phyloP scores from a whole-genome alignment of 2,329 filamentous ascomycete species.

The Lomentospora prolificans region DNA sequence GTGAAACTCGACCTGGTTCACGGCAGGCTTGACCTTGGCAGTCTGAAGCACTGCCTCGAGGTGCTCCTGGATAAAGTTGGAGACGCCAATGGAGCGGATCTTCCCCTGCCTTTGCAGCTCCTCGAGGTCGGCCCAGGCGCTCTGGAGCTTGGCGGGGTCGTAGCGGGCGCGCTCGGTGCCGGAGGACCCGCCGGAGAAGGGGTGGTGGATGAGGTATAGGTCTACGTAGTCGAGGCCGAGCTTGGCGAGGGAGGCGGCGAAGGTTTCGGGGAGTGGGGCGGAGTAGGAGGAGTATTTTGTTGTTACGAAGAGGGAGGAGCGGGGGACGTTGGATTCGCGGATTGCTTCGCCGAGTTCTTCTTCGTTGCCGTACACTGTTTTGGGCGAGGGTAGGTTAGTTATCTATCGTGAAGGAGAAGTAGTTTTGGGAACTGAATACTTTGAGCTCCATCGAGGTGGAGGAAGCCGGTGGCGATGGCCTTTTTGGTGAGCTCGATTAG shows the following conservation, averaged over 20 bases:
- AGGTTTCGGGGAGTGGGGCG: conserved; percentile 35
- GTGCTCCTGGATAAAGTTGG: conserved; percentile 56
- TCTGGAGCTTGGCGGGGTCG: conserved; percentile 41
- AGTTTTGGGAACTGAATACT: conserved; percentile 31
- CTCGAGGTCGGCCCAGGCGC: conserved; percentile 50
- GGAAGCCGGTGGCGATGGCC: conserved; percentile 61
- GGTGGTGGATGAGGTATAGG: conserved; percentile 55
- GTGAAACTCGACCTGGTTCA: conserved; percentile 78
- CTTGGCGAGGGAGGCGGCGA: conserved; percentile 51
- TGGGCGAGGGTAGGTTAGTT: neutral
- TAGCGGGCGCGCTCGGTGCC: neutral
- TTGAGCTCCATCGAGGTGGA: conserved; percentile 67
- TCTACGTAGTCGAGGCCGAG: conserved; percentile 64
- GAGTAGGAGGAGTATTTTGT: conserved; percentile 40
- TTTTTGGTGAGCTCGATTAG: conserved; percentile 40
- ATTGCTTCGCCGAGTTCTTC: conserved; percentile 63
- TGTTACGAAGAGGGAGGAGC: conserved; percentile 59
- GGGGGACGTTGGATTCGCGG: conserved; percentile 52
- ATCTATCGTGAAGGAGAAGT: neutral
- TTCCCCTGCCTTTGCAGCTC: conserved; percentile 57
- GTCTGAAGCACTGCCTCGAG: conserved; percentile 47
- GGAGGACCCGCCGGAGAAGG: conserved; percentile 33
- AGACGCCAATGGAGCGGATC: conserved; percentile 64
- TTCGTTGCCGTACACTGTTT: conserved; percentile 52
- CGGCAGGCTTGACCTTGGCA: conserved; percentile 52